Evolutionary conservation across 2,329 filamentous ascomycete genomes (phyloP).

Genomic region (Pestalotiopsis fici): DNA sequence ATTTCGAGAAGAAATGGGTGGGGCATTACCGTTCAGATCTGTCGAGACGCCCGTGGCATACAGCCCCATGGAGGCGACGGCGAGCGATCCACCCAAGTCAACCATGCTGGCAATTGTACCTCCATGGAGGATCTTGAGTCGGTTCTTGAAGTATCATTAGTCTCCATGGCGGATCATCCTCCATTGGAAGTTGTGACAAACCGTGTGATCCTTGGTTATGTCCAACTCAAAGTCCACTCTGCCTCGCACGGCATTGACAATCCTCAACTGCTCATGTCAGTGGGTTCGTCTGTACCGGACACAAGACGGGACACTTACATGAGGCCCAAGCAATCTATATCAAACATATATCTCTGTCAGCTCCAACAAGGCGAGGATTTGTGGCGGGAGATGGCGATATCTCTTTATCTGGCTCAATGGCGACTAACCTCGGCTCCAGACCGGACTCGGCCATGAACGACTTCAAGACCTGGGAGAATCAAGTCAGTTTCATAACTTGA

Average conservation of each 20-base stretch:
- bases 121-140: slow-evolving; percentile 74
- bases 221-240: slow-evolving; percentile 76
- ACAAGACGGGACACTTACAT: slow-evolving; percentile 31
- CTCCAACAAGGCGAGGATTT: background rate
- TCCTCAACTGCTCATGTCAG: slow-evolving; percentile 55
- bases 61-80: slow-evolving; percentile 64
- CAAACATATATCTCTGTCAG: background rate
- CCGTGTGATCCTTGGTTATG: slow-evolving; percentile 74
- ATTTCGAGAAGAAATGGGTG: background rate
- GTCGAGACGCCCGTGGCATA: slow-evolving; percentile 67
- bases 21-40: slow-evolving; percentile 58
- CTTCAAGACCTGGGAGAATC: slow-evolving; percentile 67
- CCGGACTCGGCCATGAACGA: slow-evolving; percentile 86
- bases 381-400: background rate
- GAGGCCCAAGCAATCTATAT: slow-evolving; percentile 40
- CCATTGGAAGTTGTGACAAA: slow-evolving; percentile 34
- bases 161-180: background rate
- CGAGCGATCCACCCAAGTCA: slow-evolving; percentile 65
- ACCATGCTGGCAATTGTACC: slow-evolving; percentile 79
- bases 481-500: slow-evolving; percentile 13
- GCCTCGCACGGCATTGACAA: slow-evolving; percentile 65
- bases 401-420: background rate
- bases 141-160: slow-evolving; percentile 56
- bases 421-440: slow-evolving; percentile 77
- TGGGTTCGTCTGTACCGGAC: background rate